Percentiles rank a stretch among this genome's conserved stretches.
Evolutionary conservation across 2,329 filamentous ascomycete species (phyloP).

Genomic region (Verticillium albo-atrum): DNA sequence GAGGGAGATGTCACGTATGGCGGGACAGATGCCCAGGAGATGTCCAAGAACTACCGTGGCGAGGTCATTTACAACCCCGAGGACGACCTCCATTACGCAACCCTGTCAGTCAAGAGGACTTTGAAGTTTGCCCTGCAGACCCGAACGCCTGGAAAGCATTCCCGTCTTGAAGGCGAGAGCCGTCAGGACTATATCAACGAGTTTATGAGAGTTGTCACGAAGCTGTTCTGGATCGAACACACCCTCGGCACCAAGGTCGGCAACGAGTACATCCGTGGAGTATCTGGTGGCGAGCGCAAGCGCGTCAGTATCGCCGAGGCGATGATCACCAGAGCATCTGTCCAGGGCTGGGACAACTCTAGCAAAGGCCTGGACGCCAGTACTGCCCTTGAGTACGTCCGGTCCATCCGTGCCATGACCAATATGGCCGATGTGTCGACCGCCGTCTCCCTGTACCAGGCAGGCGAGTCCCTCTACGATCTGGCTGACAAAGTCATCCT

Average conservation of each 20-base stretch:
- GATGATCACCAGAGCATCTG: constrained; percentile 52
- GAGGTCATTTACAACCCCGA: constrained; percentile 68
- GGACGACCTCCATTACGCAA: constrained; percentile 63
- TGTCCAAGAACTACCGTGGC: constrained; percentile 50
- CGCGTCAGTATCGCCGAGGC: constrained; percentile 74
- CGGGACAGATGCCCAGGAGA: constrained; percentile 35
- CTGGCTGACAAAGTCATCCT: constrained; percentile 66
- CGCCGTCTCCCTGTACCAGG: constrained; percentile 64
- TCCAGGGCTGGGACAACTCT: constrained; percentile 71
- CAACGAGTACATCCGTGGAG: constrained; percentile 57
- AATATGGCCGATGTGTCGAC: constrained; percentile 57
- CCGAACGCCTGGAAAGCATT: constrained; percentile 48
- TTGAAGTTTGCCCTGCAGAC: constrained; percentile 63
- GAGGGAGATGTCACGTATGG: constrained; percentile 63
- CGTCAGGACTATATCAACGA: constrained; percentile 49
- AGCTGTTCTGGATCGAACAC: constrained; percentile 67
- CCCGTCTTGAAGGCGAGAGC: constrained; percentile 52
- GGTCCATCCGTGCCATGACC: constrained; percentile 61
- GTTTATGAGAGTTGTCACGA: constrained; percentile 57
- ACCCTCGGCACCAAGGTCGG: constrained; percentile 64
- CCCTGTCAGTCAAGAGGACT: constrained; percentile 63
- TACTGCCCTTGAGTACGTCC: constrained; percentile 62
- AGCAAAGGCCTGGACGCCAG: constrained; percentile 62
- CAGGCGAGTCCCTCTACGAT: constrained; percentile 45
- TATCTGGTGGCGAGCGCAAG: constrained; percentile 64